phyloP scores from a whole-genome alignment of 371 early-diverging fungal species.

The Apophysomyces variabilis region DNA sequence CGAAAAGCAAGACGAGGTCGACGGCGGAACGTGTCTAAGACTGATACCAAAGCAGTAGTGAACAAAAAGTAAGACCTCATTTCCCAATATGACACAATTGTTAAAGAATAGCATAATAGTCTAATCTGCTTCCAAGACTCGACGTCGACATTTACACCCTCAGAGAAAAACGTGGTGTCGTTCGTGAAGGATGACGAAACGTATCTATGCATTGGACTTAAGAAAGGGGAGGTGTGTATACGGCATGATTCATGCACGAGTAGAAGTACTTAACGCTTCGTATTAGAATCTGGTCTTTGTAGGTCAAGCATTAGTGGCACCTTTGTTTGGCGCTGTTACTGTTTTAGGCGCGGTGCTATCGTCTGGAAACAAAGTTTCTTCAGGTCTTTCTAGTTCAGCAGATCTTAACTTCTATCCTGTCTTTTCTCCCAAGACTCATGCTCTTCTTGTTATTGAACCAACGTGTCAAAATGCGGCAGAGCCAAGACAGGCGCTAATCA shows the following conservation, averaged over 20 bases:
- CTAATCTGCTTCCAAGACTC: constrained; percentile 7
- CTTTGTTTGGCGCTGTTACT: constrained; percentile 46
- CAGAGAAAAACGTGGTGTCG: constrained; percentile 9
- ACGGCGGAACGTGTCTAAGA: not conserved
- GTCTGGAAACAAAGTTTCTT: constrained; percentile 14
- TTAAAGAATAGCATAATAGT: constrained; percentile 2
- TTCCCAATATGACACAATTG: not conserved
- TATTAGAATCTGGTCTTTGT: constrained; percentile 53
- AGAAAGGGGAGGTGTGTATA: constrained; percentile 23
- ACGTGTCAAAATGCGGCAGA: not conserved
- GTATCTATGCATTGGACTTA: constrained; percentile 24
- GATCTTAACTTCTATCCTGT: constrained; percentile 48
- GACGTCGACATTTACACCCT: constrained; percentile 23
- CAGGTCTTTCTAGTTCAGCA: constrained; percentile 11
- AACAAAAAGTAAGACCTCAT: not conserved
- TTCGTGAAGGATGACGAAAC: constrained; percentile 19
- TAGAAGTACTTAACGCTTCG: not conserved
- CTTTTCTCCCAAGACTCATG: constrained; percentile 64
- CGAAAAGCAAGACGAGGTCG: not conserved
- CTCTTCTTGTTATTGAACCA: constrained; percentile 57
- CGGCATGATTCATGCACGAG: not conserved
- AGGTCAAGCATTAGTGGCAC: constrained; percentile 53
- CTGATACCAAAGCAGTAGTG: not conserved
- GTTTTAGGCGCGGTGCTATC: constrained; percentile 46
- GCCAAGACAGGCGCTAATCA: constrained; percentile 8